These are phyloP conservation scores for Sicyos baderoa DNA, from an alignment of 306 rosid genomes.

Conservation along the genomic window DNA sequence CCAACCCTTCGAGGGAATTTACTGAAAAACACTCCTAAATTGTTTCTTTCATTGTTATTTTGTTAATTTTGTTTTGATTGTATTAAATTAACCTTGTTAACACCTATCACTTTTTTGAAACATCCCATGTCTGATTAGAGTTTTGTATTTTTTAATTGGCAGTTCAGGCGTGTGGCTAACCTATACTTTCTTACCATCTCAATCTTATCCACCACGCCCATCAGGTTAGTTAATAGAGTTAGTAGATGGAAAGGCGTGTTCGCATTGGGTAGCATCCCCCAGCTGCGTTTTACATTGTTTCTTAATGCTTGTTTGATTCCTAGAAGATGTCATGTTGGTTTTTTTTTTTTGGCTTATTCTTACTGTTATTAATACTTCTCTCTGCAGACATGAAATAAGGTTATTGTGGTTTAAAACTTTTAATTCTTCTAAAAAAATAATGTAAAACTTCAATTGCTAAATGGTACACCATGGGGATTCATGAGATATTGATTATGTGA, in stretches of 20 bases:
- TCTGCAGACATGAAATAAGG: neutral
- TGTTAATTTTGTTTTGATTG: neutral
- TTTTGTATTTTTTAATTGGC: constrained; percentile 36
- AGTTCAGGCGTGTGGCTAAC: constrained; percentile 99
- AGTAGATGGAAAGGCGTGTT: constrained; percentile 5
- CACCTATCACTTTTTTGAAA: neutral
- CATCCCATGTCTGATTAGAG: constrained; percentile 30
- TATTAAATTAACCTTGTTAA: neutral
- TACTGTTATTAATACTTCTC: neutral
- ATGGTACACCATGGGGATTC: neutral
- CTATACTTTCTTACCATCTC: constrained; percentile 92
- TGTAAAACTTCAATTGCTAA: neutral
- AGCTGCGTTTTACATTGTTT: neutral
- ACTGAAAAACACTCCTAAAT: neutral
- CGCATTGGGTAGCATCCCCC: constrained; percentile 6
- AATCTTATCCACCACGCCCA: constrained; percentile 82
- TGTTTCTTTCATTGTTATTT: neutral
- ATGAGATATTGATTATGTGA: neutral
- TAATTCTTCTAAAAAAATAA: neutral
- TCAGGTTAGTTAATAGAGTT: constrained; percentile 44
- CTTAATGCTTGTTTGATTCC: neutral
- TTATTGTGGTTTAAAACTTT: neutral
- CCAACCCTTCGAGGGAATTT: neutral
- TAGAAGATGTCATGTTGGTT: constrained; percentile 2
- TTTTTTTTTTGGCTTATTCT: constrained; percentile 10